Conservation (phyloP, 2,329 filamentous ascomycete species). For the Thielaviopsis punctulata region DNA sequence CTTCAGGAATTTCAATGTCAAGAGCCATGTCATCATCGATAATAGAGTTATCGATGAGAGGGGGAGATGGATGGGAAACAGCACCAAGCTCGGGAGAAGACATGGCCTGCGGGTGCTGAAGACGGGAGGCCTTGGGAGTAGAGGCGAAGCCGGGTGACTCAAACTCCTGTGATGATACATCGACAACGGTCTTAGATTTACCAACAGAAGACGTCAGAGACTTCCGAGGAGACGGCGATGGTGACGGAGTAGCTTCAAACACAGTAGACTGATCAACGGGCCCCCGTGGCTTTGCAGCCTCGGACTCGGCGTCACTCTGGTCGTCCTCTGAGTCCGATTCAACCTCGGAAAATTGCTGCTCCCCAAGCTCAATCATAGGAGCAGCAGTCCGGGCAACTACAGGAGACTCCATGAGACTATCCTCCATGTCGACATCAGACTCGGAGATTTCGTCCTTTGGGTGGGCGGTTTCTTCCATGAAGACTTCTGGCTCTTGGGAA, state of each 20-base stretch:
- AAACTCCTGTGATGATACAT: too few species aligned
- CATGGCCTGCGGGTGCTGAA: neutral
- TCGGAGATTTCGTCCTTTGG: neutral
- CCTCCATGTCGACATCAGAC: neutral
- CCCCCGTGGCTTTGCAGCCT: neutral
- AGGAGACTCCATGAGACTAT: neutral
- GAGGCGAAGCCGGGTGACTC: neutral
- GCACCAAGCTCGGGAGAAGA: slow-evolving; percentile 2
- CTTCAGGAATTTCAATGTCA: neutral
- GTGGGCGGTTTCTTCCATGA: too few species aligned
- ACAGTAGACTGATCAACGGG: neutral
- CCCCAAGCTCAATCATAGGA: neutral
- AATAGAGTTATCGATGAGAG: neutral
- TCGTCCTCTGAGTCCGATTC: neutral
- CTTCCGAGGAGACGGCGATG: neutral
- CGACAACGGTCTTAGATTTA: too few species aligned
- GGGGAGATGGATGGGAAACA: neutral
- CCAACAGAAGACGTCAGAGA: too few species aligned
- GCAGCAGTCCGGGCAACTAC: neutral
- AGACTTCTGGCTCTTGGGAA: neutral
- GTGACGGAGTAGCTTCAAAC: neutral
- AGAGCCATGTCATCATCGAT: neutral
- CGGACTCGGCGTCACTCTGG: neutral
- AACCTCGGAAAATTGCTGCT: neutral
- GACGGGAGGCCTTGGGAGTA: neutral